Percentiles rank a stretch among this genome's conserved stretches.
phyloP scores from a whole-genome alignment of 768 basidiomycete species.

The Agrocybe pediades region DNA sequence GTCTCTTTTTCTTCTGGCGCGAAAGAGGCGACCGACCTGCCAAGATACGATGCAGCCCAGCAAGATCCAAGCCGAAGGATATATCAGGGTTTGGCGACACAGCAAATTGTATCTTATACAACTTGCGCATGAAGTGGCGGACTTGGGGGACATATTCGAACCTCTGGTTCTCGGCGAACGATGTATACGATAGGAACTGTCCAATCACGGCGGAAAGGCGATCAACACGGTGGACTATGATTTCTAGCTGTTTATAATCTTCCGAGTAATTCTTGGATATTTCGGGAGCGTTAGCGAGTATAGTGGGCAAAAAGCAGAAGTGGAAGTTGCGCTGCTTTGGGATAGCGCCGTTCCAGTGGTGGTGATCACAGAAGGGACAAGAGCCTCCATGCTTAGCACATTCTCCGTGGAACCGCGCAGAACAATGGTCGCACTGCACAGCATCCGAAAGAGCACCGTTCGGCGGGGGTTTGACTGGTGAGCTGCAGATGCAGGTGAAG shows the following conservation, averaged over 20 bases:
- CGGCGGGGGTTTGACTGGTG: slow-evolving; percentile 78
- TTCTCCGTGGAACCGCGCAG: slow-evolving; percentile 81
- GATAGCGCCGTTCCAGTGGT: slow-evolving; percentile 88
- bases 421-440: slow-evolving; percentile 90
- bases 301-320: slow-evolving; percentile 75
- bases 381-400: slow-evolving; percentile 90
- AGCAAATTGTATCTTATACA: slow-evolving; percentile 89
- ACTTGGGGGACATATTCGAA: slow-evolving; percentile 79
- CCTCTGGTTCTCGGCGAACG: slow-evolving; percentile 70
- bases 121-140: slow-evolving; percentile 88
- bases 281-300: slow-evolving; percentile 74
- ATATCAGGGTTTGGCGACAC: slow-evolving; percentile 80
- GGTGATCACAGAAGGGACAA: slow-evolving; percentile 89
- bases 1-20: slow-evolving; percentile 58
- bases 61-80: slow-evolving; percentile 81
- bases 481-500: slow-evolving; percentile 82
- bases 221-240: slow-evolving; percentile 79
- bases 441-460: slow-evolving; percentile 77
- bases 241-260: slow-evolving; percentile 78
- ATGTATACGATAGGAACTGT: slow-evolving; percentile 76
- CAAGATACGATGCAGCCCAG: slow-evolving; percentile 79
- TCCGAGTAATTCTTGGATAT: slow-evolving; percentile 78
- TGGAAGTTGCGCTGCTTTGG: slow-evolving; percentile 84
- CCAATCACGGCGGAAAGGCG: slow-evolving; percentile 75
- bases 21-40: slow-evolving; percentile 60